phyloP scores from a whole-genome alignment of 2,329 filamentous ascomycete species.

The Ilyonectria destructans region DNA sequence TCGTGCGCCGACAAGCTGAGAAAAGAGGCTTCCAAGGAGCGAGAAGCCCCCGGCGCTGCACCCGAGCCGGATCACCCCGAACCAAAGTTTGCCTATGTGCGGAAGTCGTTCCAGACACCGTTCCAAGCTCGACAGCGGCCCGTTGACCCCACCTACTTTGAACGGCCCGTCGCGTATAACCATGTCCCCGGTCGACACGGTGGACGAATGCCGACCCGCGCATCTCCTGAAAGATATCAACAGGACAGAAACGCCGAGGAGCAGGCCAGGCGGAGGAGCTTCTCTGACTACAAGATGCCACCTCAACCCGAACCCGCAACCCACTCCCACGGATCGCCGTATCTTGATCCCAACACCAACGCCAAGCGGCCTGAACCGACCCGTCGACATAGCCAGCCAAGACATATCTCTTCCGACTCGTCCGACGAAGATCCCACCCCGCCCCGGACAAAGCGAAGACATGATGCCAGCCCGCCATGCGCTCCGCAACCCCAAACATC shows the following conservation, averaged over 20 bases:
- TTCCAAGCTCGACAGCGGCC: conserved; percentile 51
- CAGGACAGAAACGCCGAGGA: conserved; percentile 60
- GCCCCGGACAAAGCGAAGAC: conserved; percentile 48
- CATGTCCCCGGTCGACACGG: conserved; percentile 59
- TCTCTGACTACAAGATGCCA: conserved; percentile 65
- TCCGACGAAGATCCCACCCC: conserved; percentile 60
- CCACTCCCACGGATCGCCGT: conserved; percentile 48
- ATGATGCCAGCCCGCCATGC: conserved; percentile 47
- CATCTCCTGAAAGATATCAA: conserved; percentile 55
- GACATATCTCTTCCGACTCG: conserved; percentile 59
- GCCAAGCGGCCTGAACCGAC: conserved; percentile 50
- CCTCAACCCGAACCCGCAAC: conserved; percentile 51
- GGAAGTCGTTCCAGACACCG: conserved; percentile 51
- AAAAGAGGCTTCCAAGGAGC: conserved; percentile 67
- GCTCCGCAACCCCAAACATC: conserved; percentile 44
- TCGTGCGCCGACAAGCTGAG: conserved; percentile 80
- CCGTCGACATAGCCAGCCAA: conserved; percentile 68
- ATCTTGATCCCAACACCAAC: conserved; percentile 56
- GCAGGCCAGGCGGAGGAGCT: conserved; percentile 64
- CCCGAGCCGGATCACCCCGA: conserved; percentile 52
- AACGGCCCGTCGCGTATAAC: conserved; percentile 57
- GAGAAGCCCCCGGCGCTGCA: conserved; percentile 52
- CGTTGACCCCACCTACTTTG: conserved; percentile 53
- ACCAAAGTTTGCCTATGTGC: conserved; percentile 58
- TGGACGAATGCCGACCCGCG: conserved; percentile 50